These are phyloP conservation scores for Rhizophlyctis rosea DNA, from an alignment of 192 early-diverging fungal genomes.

Conservation along the genomic window DNA sequence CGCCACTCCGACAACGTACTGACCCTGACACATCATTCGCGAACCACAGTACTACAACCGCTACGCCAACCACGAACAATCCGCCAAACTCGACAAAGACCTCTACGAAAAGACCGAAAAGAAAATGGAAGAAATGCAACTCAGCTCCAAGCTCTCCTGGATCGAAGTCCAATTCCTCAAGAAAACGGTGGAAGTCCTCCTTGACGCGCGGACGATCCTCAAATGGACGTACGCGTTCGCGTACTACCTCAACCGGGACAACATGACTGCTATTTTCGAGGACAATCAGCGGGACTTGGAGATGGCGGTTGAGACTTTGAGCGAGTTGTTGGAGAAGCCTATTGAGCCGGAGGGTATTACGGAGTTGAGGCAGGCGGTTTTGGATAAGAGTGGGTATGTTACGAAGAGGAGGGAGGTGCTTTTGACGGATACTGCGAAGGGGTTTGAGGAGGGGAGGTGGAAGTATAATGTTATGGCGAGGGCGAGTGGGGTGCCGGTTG, in stretches of 20 bases:
- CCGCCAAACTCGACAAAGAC: conserved; percentile 78
- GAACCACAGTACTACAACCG: conserved; percentile 86
- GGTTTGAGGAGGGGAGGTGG: conserved; percentile 83
- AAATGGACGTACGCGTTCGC: conserved; percentile 99
- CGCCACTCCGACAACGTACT: too few relatives aligned
- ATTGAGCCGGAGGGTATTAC: conserved; percentile 67
- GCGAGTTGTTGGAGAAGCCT: conserved; percentile 85
- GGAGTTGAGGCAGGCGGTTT: conserved; percentile 78
- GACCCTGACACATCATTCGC: too few relatives aligned
- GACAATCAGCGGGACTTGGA: conserved; percentile 98
- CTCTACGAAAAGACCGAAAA: conserved; percentile 81
- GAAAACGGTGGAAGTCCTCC: conserved; percentile 85
- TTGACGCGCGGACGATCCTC: conserved; percentile 85
- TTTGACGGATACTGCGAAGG: conserved; percentile 85
- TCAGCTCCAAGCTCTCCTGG: conserved; percentile 85
- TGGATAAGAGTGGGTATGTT: conserved; percentile 96
- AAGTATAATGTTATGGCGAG: conserved; percentile 37
- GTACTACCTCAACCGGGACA: conserved; percentile 83
- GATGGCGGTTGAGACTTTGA: conserved; percentile 93
- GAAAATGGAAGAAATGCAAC: conserved; percentile 97
- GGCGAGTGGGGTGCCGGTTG: not conserved
- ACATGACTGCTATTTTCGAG: conserved; percentile 90
- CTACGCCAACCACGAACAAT: conserved; percentile 97
- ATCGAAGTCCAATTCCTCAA: conserved; percentile 98
- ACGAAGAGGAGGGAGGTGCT: conserved; percentile 80